Conservation (phyloP, 2,329 filamentous ascomycete genomes). For the Apiospora aurea region DNA sequence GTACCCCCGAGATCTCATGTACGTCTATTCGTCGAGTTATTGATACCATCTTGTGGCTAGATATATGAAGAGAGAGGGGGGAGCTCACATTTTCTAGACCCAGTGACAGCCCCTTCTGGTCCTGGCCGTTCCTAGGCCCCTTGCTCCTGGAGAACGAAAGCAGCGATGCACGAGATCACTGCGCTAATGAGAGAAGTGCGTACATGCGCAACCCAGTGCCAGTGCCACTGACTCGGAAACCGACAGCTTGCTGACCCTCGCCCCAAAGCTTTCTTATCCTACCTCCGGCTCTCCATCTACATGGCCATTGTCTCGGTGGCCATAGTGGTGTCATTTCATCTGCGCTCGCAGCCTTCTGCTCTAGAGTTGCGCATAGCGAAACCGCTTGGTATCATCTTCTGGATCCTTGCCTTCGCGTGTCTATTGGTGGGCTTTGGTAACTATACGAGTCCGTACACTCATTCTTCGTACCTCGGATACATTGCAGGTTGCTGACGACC, state of each 20-base stretch:
- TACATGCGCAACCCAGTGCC: neutral
- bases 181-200: conserved; percentile 77
- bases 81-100: neutral
- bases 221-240: neutral
- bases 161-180: conserved; percentile 79
- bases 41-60: neutral
- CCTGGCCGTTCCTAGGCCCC: conserved; percentile 69
- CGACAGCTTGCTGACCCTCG: neutral
- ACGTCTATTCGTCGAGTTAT: neutral
- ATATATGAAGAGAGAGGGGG: neutral
- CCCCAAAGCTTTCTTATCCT: conserved; percentile 77
- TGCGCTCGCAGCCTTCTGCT: conserved; percentile 73
- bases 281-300: conserved; percentile 87
- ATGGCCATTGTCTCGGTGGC: conserved; percentile 90
- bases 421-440: conserved; percentile 81
- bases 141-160: conserved; percentile 77
- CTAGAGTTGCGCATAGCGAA: conserved; percentile 80
- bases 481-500: neutral
- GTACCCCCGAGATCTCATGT: conserved; percentile 49
- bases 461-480: neutral
- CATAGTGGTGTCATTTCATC: conserved; percentile 91
- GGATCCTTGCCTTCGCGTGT: conserved; percentile 80
- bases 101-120: conserved; percentile 48
- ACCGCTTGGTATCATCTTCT: conserved; percentile 89
- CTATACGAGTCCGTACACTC: conserved; percentile 72